Evolutionary conservation across 768 basidiomycete species (phyloP).

Genomic region (Rhizopogon sp.): DNA sequence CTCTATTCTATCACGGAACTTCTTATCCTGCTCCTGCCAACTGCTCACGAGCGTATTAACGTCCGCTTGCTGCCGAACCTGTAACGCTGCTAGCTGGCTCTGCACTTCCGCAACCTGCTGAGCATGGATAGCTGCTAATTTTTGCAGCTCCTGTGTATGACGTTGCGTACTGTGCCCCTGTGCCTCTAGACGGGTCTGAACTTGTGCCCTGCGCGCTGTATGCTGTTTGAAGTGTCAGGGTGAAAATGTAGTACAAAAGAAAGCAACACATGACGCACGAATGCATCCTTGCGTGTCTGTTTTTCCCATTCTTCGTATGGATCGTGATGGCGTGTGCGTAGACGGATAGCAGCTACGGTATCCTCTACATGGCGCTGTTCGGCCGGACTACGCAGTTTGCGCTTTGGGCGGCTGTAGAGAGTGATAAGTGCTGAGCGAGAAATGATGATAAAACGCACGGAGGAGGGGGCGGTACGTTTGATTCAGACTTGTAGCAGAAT

Average conservation of each 20-base stretch:
- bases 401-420: conserved; percentile 14
- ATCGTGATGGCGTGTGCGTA: conserved; percentile 38
- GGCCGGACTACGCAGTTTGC: conserved; percentile 18
- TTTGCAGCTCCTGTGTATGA: conserved; percentile 16
- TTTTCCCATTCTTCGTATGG: conserved; percentile 51
- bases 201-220: conserved; percentile 31
- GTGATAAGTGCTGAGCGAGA: neutral
- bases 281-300: conserved; percentile 39
- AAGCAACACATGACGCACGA: conserved; percentile 27
- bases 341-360: conserved; percentile 40
- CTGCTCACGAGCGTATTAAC: conserved; percentile 37
- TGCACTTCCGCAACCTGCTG: conserved; percentile 52
- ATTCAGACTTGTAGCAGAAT: conserved; percentile 39
- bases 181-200: conserved; percentile 14
- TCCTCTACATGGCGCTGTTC: conserved; percentile 38
- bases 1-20: conserved; percentile 57
- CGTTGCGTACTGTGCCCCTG: conserved; percentile 6
- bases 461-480: conserved; percentile 28
- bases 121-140: conserved; percentile 36
- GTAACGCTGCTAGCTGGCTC: conserved; percentile 35
- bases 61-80: conserved; percentile 40
- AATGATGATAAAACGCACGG: conserved; percentile 27
- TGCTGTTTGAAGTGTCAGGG: conserved; percentile 21
- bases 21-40: conserved; percentile 42
- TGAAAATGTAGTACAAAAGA: neutral